Conservation (phyloP, 2,329 filamentous ascomycete genomes). For the Pseudocercospora fuligena region DNA sequence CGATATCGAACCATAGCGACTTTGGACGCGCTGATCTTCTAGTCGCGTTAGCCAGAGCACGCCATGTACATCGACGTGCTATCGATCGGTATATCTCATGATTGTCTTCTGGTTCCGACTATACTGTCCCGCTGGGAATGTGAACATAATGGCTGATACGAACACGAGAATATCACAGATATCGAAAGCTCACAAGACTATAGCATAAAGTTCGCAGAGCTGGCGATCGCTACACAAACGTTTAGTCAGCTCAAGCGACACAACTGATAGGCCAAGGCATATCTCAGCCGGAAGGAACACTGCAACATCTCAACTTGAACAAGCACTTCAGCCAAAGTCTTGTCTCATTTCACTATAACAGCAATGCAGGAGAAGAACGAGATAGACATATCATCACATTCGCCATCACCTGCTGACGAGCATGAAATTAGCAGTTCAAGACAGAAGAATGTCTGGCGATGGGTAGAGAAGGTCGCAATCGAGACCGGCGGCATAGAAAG, state of each 20-base stretch:
- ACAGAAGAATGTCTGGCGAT: neutral
- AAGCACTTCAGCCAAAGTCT: neutral
- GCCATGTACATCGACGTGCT: too few species aligned
- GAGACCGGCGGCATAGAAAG: slow-evolving; percentile 22
- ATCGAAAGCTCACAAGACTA: too few species aligned
- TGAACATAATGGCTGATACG: too few species aligned
- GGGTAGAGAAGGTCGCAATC: slow-evolving; percentile 13
- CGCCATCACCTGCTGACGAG: neutral
- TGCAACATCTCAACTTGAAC: too few species aligned
- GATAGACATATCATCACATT: neutral
- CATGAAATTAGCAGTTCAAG: neutral
- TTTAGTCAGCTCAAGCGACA: slow-evolving; percentile 1
- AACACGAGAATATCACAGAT: too few species aligned
- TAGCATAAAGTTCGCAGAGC: too few species aligned
- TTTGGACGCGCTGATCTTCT: too few species aligned
- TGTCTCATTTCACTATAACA: neutral
- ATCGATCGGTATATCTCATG: too few species aligned
- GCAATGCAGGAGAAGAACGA: neutral
- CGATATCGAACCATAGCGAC: too few species aligned
- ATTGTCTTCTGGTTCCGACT: too few species aligned
- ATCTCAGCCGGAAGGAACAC: neutral
- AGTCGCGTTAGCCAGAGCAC: too few species aligned
- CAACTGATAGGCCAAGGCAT: neutral
- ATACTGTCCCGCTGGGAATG: too few species aligned
- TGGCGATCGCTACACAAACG: neutral